Evolutionary conservation across 2,329 filamentous ascomycete species (phyloP).

Genomic region (Cadophora sp.): DNA sequence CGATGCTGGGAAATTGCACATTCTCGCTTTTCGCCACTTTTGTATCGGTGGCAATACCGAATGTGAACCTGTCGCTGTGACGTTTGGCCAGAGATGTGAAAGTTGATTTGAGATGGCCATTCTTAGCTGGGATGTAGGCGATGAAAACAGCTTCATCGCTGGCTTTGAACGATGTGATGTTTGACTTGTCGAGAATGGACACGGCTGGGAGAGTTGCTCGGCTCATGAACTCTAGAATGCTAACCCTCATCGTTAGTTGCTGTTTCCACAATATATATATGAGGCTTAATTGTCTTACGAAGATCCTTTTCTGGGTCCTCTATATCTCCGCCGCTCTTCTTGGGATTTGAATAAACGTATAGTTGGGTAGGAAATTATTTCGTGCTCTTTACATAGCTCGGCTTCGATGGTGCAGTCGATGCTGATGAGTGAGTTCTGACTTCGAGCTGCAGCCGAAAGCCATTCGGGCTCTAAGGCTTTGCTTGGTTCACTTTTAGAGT

Average conservation of each 20-base stretch:
- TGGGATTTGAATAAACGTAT: constrained; percentile 52
- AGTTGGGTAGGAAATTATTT: constrained; percentile 54
- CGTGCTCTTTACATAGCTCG: constrained; percentile 50
- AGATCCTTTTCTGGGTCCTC: constrained; percentile 51
- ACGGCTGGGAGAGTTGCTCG: constrained; percentile 43
- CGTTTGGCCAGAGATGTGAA: constrained; percentile 47
- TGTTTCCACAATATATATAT: background rate
- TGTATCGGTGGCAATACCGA: constrained; percentile 45
- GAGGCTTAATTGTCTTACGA: constrained; percentile 43
- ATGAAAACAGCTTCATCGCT: constrained; percentile 53
- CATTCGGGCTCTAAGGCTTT: constrained; percentile 36
- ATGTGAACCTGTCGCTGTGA: constrained; percentile 52
- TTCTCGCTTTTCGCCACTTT: constrained; percentile 33
- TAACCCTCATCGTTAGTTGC: constrained; percentile 22
- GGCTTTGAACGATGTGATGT: constrained; percentile 45
- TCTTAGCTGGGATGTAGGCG: constrained; percentile 46
- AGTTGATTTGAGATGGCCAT: constrained; percentile 42
- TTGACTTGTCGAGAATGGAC: constrained; percentile 41
- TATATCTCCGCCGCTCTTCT: constrained; percentile 49
- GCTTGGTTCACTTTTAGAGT: constrained; percentile 27
- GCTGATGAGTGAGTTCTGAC: constrained; percentile 43
- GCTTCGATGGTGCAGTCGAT: constrained; percentile 51
- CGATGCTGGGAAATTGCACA: constrained; percentile 22
- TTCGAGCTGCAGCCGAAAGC: constrained; percentile 32
- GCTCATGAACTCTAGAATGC: constrained; percentile 44